Base-by-base conservation (phyloP, 2,329 filamentous ascomycete species). In the Aspergillus sp. region DNA sequence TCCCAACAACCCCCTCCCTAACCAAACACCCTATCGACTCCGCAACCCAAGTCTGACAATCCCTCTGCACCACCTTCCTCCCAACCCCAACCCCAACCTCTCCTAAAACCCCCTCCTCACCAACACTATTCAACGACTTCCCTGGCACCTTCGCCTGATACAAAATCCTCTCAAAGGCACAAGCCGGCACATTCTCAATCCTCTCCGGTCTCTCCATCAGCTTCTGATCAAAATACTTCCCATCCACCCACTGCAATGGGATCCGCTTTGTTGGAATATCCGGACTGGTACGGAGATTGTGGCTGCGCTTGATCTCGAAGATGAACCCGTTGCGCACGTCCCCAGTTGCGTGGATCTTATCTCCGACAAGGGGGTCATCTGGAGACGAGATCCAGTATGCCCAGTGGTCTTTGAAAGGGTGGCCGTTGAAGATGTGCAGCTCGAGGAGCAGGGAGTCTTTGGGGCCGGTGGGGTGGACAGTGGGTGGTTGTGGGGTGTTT, bases 31-130 rank as follows among this genome's bases (percentile, higher is more conserved):
- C 63, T 0, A 72, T 72, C 5, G 73, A 71, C 57, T 76, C 73
- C 5, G 76, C 65, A 53, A 75, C 71, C 75, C 74, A 78, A 10
- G 72, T 75, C 65, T 78, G 72, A 52, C 74, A 78, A 45, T 77
- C 64, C 32, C 66, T 69, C 45, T 73, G 72, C n/a, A 36, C 61
- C 41, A 76, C 55, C 58, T 61, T 73, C 38, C 53, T 62, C 7
- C 59, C 36, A 25, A 49, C 36, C 7, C n/a, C 9, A 10, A 28
- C 25, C 2, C 30, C 8, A 32, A 0, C 3, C 28, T 13, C 36
- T 39, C 57, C 38, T 21, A 10, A 19, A 8, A 30, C 10, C 0
- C 30, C 4, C 23, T 23, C n/a, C 48, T 13, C 23, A 45, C 8
- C 21, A 41, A 64, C 49, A 2, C 49, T 32, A 48, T 64, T 70